phyloP scores from a whole-genome alignment of 75 land plant species.

The Sequoia sempervirens region DNA sequence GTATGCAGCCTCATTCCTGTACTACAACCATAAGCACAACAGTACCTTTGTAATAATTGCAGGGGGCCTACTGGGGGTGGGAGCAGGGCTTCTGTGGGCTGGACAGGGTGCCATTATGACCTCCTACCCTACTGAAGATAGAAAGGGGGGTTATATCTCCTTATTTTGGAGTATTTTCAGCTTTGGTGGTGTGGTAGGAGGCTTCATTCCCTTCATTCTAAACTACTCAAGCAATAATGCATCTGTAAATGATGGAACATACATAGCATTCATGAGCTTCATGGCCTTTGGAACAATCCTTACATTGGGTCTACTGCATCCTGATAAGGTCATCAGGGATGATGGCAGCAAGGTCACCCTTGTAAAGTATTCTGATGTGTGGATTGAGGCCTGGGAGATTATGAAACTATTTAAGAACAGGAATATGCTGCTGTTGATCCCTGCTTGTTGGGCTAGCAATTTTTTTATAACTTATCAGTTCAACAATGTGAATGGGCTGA shows the following conservation, averaged over 20 bases:
- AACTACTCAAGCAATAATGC: constrained; percentile 52
- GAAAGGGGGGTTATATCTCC: constrained; percentile 63
- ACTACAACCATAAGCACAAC: constrained; percentile 31
- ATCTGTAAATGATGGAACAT: constrained; percentile 61
- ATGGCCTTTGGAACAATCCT: constrained; percentile 64
- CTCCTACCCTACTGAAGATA: constrained; percentile 23
- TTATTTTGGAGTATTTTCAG: constrained; percentile 94
- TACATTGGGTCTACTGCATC: constrained; percentile 48
- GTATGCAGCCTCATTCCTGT: constrained; percentile 39
- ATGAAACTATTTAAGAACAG: constrained; percentile 60
- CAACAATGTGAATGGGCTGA: constrained; percentile 58
- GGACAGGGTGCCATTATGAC: constrained; percentile 44
- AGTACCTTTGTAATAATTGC: constrained; percentile 23
- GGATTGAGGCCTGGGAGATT: constrained; percentile 50
- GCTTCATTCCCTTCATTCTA: constrained; percentile 68
- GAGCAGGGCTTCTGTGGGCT: constrained; percentile 42
- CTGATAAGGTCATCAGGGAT: background rate
- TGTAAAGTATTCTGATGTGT: background rate
- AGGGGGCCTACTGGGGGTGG: constrained; percentile 30
- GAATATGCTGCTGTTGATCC: constrained; percentile 66
- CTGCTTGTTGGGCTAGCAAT: constrained; percentile 78
- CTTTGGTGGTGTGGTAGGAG: constrained; percentile 82
- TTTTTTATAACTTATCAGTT: constrained; percentile 91
- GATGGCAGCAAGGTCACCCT: background rate
- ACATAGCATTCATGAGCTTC: constrained; percentile 82